Percentiles rank a stretch among this genome's conserved stretches.
These are phyloP conservation scores for Candida sanyaensis DNA, from an alignment of 1,139 yeast species.

Conservation along the genomic window DNA sequence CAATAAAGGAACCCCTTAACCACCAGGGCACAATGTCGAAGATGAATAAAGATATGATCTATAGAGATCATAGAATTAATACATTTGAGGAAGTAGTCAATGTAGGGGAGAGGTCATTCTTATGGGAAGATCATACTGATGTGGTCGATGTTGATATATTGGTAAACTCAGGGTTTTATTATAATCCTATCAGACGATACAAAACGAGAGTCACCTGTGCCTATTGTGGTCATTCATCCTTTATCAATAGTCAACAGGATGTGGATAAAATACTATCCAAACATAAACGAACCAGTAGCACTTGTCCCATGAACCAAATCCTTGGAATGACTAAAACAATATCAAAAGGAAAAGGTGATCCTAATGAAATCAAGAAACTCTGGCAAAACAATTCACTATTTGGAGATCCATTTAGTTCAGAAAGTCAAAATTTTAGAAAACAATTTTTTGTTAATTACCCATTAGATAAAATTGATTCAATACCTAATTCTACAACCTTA, in stretches of 20 bases:
- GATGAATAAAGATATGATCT: constrained; percentile 17
- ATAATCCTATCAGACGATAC: constrained; percentile 53
- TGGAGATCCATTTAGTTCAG: constrained; percentile 27
- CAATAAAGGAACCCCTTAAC: neutral
- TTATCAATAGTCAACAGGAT: constrained; percentile 28
- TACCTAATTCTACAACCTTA: constrained; percentile 42
- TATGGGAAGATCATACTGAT: constrained; percentile 20
- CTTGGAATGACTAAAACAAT: constrained; percentile 18
- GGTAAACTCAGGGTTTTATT: constrained; percentile 72
- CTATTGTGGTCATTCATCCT: constrained; percentile 54
- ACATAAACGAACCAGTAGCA: constrained; percentile 49
- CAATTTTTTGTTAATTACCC: constrained; percentile 63
- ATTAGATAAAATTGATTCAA: constrained; percentile 37
- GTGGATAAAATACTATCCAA: constrained; percentile 35
- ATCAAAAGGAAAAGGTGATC: constrained; percentile 11
- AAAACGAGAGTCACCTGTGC: constrained; percentile 60
- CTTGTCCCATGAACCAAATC: constrained; percentile 48
- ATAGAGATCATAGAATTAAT: constrained; percentile 17
- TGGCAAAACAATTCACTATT: constrained; percentile 18
- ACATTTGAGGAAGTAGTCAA: constrained; percentile 18
- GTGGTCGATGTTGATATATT: constrained; percentile 16
- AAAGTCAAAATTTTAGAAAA: constrained; percentile 44
- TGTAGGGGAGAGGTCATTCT: constrained; percentile 13
- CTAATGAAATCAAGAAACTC: constrained; percentile 7
- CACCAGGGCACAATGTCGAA: neutral